Evolutionary conservation across 2,329 filamentous ascomycete species (phyloP), one percentile per base, ranked within the genome.

Genomic region (Myriosclerotinia curreyana): DNA sequence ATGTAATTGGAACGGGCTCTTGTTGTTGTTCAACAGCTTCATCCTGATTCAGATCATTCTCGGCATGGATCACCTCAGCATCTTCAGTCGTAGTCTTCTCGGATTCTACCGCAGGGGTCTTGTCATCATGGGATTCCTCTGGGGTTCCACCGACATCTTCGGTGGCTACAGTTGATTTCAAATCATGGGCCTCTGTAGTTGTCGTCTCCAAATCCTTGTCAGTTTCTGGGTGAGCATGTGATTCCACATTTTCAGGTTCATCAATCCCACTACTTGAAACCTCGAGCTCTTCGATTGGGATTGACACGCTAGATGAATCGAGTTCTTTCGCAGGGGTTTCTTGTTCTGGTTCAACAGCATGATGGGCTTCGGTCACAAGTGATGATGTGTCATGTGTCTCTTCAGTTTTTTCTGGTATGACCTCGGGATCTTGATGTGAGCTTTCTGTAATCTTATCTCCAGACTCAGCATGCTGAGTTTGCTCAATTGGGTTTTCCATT

Each of bases 241-340:
- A 58, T 36, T 58, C 28, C 20, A 36, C 5, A 34, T 34, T 9
- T 22, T 58, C 20, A 17, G 42, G 54, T 58, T 58, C 42, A 7
- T 58, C 42, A 3, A 48, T 15, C 6, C 54, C 54, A 34, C 38
- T 20, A 9, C 20, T 58, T 34, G 54, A 58, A 34, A 58, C 54
- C 25, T 58, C 54, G 14, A 58, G 54, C 54, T 58, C 54, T 58
- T 58, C 40, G 8, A n/a, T 28, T 15, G 54, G 54, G 8, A 31
- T 28, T 11, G 54, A 40, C 28, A 58, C 42, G 22, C 40, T 46
- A 12, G 54, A 48, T 12, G 36, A 22, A 34, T 48, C 54, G 11
- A 58, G 20, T 17, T 58, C 20, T 34, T 52, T 25, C 28, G 28
- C 54, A 9, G 42, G 11, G 22, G 54, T 6, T 58, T 58, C 54